Evolutionary conservation across 192 early-diverging fungal genomes (phyloP).

Genomic region (Oehlia diaphana): DNA sequence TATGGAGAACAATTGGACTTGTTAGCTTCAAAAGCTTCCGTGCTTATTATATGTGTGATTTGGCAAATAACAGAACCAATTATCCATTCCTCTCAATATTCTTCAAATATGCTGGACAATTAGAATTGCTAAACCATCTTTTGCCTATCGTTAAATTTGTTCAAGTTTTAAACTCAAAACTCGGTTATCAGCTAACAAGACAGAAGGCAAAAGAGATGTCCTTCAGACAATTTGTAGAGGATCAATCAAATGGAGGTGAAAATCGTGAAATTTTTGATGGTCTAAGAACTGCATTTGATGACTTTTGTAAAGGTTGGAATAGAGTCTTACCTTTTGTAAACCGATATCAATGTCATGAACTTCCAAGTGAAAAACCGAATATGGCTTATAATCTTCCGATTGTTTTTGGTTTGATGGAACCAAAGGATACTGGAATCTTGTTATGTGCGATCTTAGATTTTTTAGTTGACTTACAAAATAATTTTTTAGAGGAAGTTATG

Average conservation of each 20-base stretch:
- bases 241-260: not conserved
- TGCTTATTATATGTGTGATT: not conserved
- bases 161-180: not conserved
- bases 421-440: constrained; percentile 5
- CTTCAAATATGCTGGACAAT: constrained; percentile 11
- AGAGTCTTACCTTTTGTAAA: not conserved
- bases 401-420: constrained; percentile 11
- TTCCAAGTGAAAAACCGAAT: not conserved
- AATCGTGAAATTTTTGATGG: not conserved
- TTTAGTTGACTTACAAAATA: constrained; percentile 24
- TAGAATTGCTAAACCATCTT: constrained; percentile 1
- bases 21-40: not conserved
- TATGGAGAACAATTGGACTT: constrained; percentile 6
- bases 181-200: constrained; percentile 11
- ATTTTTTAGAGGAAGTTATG: constrained; percentile 14
- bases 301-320: constrained; percentile 26
- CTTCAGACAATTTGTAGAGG: constrained; percentile 2
- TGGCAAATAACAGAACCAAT: not conserved
- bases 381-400: not conserved
- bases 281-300: not conserved
- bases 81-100: constrained; percentile 22
- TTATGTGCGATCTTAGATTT: constrained; percentile 20
- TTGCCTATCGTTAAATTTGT: not conserved
- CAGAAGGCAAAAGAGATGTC: not conserved
- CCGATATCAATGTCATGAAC: constrained; percentile 28